A percentile compares a stretch with the other conserved stretches of the same genome.
Evolutionary conservation across 768 basidiomycete species (phyloP).

Genomic region (Nidula microcarpa): DNA sequence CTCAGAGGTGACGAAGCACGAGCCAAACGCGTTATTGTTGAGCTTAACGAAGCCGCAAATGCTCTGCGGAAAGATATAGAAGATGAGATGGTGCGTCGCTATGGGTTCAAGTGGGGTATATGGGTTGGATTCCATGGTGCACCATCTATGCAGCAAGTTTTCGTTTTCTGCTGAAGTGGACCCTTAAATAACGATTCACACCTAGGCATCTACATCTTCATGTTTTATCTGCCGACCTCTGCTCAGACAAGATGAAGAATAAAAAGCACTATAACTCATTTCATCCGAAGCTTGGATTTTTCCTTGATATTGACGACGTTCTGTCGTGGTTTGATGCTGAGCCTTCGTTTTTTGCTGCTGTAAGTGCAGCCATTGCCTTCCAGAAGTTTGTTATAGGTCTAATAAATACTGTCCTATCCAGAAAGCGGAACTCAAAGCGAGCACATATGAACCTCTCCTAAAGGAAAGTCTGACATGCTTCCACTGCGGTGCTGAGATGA

Average conservation of each 20-base stretch:
- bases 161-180: not conserved
- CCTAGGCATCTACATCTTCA: slow-evolving; percentile 80
- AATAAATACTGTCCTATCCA: slow-evolving; percentile 17
- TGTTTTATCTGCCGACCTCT: slow-evolving; percentile 77
- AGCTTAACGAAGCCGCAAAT: slow-evolving; percentile 54
- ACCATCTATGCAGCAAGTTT: slow-evolving; percentile 80
- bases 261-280: slow-evolving; percentile 95
- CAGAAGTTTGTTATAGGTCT: not conserved
- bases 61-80: slow-evolving; percentile 58
- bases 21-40: slow-evolving; percentile 51
- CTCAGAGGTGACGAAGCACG: slow-evolving; percentile 48
- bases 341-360: slow-evolving; percentile 47
- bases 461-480: slow-evolving; percentile 70
- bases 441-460: slow-evolving; percentile 60
- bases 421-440: slow-evolving; percentile 51
- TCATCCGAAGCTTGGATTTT: slow-evolving; percentile 81
- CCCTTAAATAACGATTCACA: not conserved
- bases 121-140: slow-evolving; percentile 83
- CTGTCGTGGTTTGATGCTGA: slow-evolving; percentile 76
- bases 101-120: slow-evolving; percentile 73
- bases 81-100: slow-evolving; percentile 75
- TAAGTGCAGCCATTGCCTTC: slow-evolving; percentile 22
- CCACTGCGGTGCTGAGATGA: slow-evolving; percentile 57
- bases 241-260: slow-evolving; percentile 66
- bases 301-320: slow-evolving; percentile 75